Evolutionary conservation across 2,329 filamentous ascomycete species (phyloP), one percentile per base, ranked within the genome.

Genomic region (Fusarium sp.): DNA sequence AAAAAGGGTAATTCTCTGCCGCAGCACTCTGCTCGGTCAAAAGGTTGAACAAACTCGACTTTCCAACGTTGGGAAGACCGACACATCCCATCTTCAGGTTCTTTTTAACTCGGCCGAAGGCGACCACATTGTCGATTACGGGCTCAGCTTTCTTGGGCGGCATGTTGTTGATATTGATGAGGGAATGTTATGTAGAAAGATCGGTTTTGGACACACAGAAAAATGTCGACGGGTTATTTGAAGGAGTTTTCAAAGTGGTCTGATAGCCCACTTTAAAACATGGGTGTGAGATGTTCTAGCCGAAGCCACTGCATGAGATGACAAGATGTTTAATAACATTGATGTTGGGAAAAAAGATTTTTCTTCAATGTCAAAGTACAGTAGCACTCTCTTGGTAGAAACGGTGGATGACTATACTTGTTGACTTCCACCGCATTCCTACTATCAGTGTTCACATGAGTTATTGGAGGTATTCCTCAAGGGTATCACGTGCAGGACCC

Each of bases 31-130:
- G 81, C 73, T 83, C 79, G 5, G 81, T 83, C 75, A 83, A 76
- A 34, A 83, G 78, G 44, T 83, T 83, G 74, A 83, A 83, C 64
- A 83, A 66, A 46, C 79, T 81, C n/a, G 79, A 81, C 66, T 83
- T 83, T 50, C 81, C 81, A 51, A 83, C 81, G 55, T 83, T 83
- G 41, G 81, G 81, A 51, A 83, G 75, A 45, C 81, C 81, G 30
- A 83, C 81, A 67, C 81, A 83, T 59, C 81, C 81, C 81, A 83
- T 83, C 73, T 83, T 83, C 13, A 83, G 77, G 72, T 83, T 83
- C 70, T 81, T 82, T 60, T 78, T 74, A 61, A 83, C 81, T 49
- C 81, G 75, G 7, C 81, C 81, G 57, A 83, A 83, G 23, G 81
- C 81, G 30, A 83, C 80, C 62, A 83, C 81, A 78, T 83, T 83